Conservation (phyloP, 1,284 basidiomycete species). For the Cerioporus squamosus region DNA sequence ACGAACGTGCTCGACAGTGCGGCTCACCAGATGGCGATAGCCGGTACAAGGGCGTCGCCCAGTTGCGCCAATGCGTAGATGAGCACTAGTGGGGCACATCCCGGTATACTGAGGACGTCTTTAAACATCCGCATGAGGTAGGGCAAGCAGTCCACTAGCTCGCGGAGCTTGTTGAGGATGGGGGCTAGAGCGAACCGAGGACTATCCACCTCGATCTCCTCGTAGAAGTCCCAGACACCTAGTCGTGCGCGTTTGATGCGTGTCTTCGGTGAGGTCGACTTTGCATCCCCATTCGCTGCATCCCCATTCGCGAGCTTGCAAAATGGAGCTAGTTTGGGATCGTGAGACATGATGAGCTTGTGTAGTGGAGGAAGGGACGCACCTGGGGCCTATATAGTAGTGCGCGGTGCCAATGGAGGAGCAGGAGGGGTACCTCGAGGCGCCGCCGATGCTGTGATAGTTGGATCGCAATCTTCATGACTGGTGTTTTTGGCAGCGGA, state of each 20-base stretch:
- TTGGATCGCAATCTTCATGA: no score
- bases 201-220: conserved; percentile 51
- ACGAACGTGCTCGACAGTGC: not conserved
- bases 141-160: conserved; percentile 54
- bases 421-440: no score
- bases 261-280: not conserved
- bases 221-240: conserved; percentile 78
- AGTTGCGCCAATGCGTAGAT: conserved; percentile 51
- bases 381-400: no score
- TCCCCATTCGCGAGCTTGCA: not conserved
- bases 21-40: conserved; percentile 61
- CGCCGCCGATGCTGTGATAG: no score
- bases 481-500: no score
- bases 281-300: not conserved
- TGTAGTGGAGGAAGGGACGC: no score
- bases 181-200: conserved; percentile 42
- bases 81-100: conserved; percentile 51
- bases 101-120: conserved; percentile 58
- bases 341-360: no score
- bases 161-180: conserved; percentile 49
- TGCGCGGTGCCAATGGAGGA: no score
- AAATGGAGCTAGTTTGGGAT: no score
- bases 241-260: conserved; percentile 58
- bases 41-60: conserved; percentile 62
- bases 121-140: conserved; percentile 69